Conservation (phyloP, 169 alveolate species). For the Cyclospora cayetanensis region DNA sequence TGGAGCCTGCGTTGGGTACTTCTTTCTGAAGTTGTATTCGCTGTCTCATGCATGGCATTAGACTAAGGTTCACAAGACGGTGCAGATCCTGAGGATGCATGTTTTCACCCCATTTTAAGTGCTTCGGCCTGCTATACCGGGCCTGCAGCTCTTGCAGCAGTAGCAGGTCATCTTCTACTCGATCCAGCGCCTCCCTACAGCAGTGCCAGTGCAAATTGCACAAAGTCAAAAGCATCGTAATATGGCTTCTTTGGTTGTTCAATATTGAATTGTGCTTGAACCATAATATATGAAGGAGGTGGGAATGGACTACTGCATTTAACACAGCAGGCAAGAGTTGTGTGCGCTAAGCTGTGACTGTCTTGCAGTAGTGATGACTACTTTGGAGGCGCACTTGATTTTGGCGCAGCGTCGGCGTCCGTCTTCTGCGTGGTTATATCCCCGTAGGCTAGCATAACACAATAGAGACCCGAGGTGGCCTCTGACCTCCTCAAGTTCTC, state of each 20-base stretch:
- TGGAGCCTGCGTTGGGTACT: background rate
- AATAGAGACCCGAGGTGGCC: conserved; percentile 48
- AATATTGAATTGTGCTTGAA: too few relatives aligned
- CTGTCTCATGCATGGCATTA: conserved; percentile 49
- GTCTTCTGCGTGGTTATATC: background rate
- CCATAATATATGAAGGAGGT: too few relatives aligned
- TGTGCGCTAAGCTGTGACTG: too few relatives aligned
- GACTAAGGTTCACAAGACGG: conserved; percentile 32
- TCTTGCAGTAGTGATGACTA: too few relatives aligned
- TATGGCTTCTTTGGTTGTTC: too few relatives aligned
- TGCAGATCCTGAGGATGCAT: conserved; percentile 28
- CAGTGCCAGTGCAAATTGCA: background rate
- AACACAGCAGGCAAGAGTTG: too few relatives aligned
- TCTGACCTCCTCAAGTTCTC: conserved; percentile 47
- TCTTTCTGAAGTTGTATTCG: background rate
- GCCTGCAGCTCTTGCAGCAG: conserved; percentile 42
- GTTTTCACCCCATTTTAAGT: conserved; percentile 28
- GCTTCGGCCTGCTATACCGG: conserved; percentile 24
- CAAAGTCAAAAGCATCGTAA: too few relatives aligned
- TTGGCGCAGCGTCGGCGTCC: conserved; percentile 24
- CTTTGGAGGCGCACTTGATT: conserved; percentile 26
- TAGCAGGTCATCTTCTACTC: conserved; percentile 45
- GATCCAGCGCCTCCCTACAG: conserved; percentile 14
- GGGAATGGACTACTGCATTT: too few relatives aligned
- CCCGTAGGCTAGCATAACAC: conserved; percentile 35